Conservation (phyloP, 1,284 basidiomycete genomes). For the Hypsizygus ulmarius region DNA sequence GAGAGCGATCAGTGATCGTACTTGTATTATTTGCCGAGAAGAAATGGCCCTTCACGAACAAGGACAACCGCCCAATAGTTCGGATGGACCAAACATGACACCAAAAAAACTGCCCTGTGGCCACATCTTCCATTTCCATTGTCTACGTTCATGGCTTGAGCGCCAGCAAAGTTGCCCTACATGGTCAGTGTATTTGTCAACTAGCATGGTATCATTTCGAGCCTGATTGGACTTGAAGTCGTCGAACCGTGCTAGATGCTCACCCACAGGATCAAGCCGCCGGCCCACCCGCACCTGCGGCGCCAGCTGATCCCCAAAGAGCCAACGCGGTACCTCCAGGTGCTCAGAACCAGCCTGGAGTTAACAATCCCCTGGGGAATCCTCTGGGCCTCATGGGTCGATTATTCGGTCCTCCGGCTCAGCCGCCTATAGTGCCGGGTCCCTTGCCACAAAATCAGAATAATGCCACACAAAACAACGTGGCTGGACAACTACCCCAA, state of each 20-base stretch:
- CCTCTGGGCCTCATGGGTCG: slow-evolving; percentile 47
- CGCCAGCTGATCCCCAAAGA: slow-evolving; percentile 19
- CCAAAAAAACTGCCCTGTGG: slow-evolving; percentile 96
- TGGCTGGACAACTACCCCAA: slow-evolving; percentile 28
- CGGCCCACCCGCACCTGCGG: slow-evolving; percentile 29
- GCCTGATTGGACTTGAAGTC: slow-evolving; percentile 43
- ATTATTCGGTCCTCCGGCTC: slow-evolving; percentile 42
- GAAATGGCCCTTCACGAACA: slow-evolving; percentile 71
- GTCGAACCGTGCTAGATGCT: slow-evolving; percentile 80
- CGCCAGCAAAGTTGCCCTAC: slow-evolving; percentile 95
- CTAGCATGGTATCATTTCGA: neutral
- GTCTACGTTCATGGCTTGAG: slow-evolving; percentile 96
- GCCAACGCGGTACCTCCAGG: slow-evolving; percentile 16
- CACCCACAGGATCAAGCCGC: slow-evolving; percentile 33
- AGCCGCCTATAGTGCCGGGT: slow-evolving; percentile 20
- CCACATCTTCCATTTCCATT: slow-evolving; percentile 98
- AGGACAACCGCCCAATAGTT: slow-evolving; percentile 27
- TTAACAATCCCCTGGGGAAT: slow-evolving; percentile 39
- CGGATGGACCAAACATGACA: slow-evolving; percentile 86
- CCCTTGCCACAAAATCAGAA: slow-evolving; percentile 20
- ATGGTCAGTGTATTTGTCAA: slow-evolving; percentile 59
- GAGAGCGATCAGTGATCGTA: slow-evolving; percentile 77
- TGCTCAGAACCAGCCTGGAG: slow-evolving; percentile 19
- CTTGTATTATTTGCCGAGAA: slow-evolving; percentile 99
- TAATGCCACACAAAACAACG: slow-evolving; percentile 18